Evolutionary conservation across 805 yeast species (phyloP).

Genomic region (Candida argentea): DNA sequence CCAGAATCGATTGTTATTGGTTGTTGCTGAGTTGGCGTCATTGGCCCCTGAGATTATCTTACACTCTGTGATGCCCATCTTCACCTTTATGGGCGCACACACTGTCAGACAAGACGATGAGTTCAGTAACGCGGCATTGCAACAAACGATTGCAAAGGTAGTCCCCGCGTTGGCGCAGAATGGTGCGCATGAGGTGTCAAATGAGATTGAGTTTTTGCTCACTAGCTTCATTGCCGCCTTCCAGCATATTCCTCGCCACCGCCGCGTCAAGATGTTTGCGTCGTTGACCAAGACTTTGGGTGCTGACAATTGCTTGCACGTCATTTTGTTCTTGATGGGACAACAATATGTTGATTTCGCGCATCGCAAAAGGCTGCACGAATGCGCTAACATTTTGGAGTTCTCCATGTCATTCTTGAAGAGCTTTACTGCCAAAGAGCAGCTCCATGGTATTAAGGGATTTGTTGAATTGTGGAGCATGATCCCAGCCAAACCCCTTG

Average conservation of each 20-base stretch:
- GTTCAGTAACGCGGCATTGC: constrained; percentile 84
- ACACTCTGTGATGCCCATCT: constrained; percentile 98
- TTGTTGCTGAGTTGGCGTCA: constrained; percentile 79
- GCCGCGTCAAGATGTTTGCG: constrained; percentile 77
- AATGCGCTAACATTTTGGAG: constrained; percentile 58
- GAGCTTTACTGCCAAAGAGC: constrained; percentile 59
- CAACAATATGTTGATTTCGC: constrained; percentile 51
- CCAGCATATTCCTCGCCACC: constrained; percentile 91
- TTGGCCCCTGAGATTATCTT: constrained; percentile 84
- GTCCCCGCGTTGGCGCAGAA: constrained; percentile 66
- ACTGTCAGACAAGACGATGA: constrained; percentile 96
- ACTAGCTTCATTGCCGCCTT: constrained; percentile 92
- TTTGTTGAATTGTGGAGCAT: constrained; percentile 43
- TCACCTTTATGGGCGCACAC: constrained; percentile 98
- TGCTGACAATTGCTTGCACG: constrained; percentile 52
- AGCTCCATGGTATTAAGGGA: constrained; percentile 42
- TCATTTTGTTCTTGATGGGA: constrained; percentile 69
- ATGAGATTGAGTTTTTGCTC: constrained; percentile 73
- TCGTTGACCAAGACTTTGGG: constrained; percentile 73
- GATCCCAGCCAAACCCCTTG: constrained; percentile 34
- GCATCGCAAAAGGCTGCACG: constrained; percentile 49
- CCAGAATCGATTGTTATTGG: constrained; percentile 77
- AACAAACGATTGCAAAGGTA: constrained; percentile 81
- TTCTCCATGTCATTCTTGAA: constrained; percentile 63
- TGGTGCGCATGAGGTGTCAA: constrained; percentile 36